Evolutionary conservation across 176 grass and related monocot genomes (phyloP), one percentile per base, ranked within the genome.

Genomic region (Zizania latifolia): DNA sequence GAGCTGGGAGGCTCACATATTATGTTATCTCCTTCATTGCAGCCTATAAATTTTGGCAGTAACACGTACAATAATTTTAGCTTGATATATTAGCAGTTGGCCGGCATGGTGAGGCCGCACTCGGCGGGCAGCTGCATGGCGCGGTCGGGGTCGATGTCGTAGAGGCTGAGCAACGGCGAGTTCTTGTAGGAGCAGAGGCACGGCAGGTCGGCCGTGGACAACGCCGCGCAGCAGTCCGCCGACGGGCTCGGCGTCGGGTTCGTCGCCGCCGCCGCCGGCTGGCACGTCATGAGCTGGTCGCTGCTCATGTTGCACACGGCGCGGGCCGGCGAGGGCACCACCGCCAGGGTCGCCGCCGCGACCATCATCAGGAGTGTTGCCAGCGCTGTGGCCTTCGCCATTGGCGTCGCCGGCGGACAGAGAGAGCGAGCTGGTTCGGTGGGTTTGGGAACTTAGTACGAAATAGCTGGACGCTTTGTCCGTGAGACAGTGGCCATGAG

Each of bases 181-280:
- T 86, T 29, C 70, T 86, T 83, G 74, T 90, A 94, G 3, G 75
- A 29, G 85, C 91, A 94, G 1, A 94, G 65, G 76, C 91, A 94
- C 1, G 1, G 0, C 0, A 90, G 88, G 82, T 94, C 75, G 9
- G 91, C 91, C 4, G 55, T 24, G 16, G 32, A 26, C 5, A 94
- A 35, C 30, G 78, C 88, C 3, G 35, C 22, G 62, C 91, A 90
- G 58, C 91, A 94, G 6, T 46, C 81, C 2, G 28, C 4, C 32
- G 88, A 27, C 36, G 91, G 91, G 37, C 6, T 33, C 32, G 65
- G 32, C 1, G 79, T 29, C 13, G 85, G 85, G 28, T 56, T 65
- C 77, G 72, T 68, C 17, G 92, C 76, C 46, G 71, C 76, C 8
- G 80, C 88, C 26, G 91, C 74, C 0, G 91, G 87, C 65, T 85